A percentile compares a stretch with the other conserved stretches of the same genome.
Evolutionary conservation across 352 stramenopile genomes (phyloP).

Genomic region (Phytopythium vexans): DNA sequence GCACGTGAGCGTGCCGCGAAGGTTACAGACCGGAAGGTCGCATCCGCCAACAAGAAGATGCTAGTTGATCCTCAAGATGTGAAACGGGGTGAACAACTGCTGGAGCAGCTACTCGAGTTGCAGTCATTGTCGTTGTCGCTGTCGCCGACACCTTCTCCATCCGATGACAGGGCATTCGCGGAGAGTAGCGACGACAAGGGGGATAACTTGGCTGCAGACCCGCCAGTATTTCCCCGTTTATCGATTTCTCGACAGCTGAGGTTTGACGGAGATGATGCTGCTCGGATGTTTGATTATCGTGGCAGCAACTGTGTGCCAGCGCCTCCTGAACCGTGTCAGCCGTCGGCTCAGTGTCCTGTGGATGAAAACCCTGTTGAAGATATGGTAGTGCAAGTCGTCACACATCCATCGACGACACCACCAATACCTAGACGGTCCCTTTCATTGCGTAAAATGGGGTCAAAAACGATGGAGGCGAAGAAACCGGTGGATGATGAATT

Average conservation of each 20-base stretch:
- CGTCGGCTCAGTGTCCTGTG: too few species aligned
- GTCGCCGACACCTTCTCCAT: slow-evolving; percentile 10
- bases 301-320: too few species aligned
- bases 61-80: slow-evolving; percentile 13
- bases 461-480: too few species aligned
- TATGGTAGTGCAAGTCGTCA: too few species aligned
- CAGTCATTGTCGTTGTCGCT: slow-evolving; percentile 18
- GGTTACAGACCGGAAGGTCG: background rate
- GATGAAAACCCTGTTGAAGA: too few species aligned
- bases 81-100: slow-evolving; percentile 24
- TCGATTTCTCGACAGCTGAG: background rate
- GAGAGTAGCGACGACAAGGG: background rate
- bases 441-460: too few species aligned
- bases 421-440: too few species aligned
- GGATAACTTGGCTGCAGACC: background rate
- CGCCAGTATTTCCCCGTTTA: slow-evolving; percentile 8
- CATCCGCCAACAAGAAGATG: background rate
- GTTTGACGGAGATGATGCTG: too few species aligned
- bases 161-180: background rate
- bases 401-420: too few species aligned
- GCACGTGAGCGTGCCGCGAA: background rate
- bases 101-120: slow-evolving; percentile 30
- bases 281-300: too few species aligned
- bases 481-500: too few species aligned
- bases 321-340: too few species aligned